Evolutionary conservation across 345 rosid genomes (phyloP).

Genomic region (Dimocarpus longan): DNA sequence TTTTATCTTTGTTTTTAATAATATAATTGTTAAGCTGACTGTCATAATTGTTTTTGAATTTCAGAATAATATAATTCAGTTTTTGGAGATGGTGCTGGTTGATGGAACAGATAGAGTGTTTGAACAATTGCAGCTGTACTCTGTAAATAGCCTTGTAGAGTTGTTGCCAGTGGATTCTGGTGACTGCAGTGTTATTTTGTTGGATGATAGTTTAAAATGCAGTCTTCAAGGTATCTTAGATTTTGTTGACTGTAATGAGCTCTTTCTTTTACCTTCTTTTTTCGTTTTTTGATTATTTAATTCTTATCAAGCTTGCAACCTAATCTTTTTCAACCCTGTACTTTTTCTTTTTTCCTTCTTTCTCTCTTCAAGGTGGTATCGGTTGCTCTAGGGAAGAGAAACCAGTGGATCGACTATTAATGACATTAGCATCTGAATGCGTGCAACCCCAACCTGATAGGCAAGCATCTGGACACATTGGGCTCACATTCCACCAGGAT

Average conservation of each 20-base stretch:
- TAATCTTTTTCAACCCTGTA: neutral
- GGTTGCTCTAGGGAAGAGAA: slow-evolving; percentile 78
- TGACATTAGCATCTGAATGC: slow-evolving; percentile 71
- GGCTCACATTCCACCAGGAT: slow-evolving; percentile 48
- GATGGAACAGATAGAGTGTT: slow-evolving; percentile 58
- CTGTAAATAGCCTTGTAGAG: slow-evolving; percentile 55
- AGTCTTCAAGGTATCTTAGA: slow-evolving; percentile 63
- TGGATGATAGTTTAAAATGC: slow-evolving; percentile 58
- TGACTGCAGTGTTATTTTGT: slow-evolving; percentile 36
- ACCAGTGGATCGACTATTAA: slow-evolving; percentile 61
- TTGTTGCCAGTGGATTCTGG: slow-evolving; percentile 52
- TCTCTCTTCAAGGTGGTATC: slow-evolving; percentile 42
- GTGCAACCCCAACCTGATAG: slow-evolving; percentile 59
- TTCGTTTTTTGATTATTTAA: slow-evolving; percentile 18
- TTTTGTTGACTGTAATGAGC: slow-evolving; percentile 14
- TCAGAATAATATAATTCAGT: slow-evolving; percentile 58
- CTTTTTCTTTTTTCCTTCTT: slow-evolving; percentile 21
- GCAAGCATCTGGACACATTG: slow-evolving; percentile 44
- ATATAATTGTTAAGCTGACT: slow-evolving; percentile 18
- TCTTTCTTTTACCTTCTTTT: neutral
- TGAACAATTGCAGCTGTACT: slow-evolving; percentile 43
- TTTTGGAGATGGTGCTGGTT: slow-evolving; percentile 76
- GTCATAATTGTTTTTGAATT: slow-evolving; percentile 27
- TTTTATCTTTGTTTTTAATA: neutral
- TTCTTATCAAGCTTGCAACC: slow-evolving; percentile 12